Base-by-base conservation (phyloP, 306 rosid genomes). In the Bauhinia variegata region DNA sequence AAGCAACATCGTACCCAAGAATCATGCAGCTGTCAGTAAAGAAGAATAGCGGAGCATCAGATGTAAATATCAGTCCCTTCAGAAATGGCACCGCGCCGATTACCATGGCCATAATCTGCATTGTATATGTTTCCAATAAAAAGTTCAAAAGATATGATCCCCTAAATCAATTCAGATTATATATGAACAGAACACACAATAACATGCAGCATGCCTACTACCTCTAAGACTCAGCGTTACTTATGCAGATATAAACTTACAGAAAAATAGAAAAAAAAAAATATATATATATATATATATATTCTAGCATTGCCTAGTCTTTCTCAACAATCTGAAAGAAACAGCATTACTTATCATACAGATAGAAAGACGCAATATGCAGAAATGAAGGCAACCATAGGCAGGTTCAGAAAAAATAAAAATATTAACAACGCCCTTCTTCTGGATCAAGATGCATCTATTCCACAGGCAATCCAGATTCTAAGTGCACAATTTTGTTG, bases 11-110 rank as follows among this genome's bases (percentile, higher is more conserved):
- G 66, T 91, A 95, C 99, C 99, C 99, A 39, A 95, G 96, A 72
- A 95, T 95, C 64, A 79, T 88, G 89, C 99, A 95, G 82, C 97
- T 95, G 75, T 95, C 97, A 10, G 97, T 95, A 80, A 95, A 86
- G 87, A 95, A 95, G 77, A 85, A 95, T 17, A 95, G 65, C 33
- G 99, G 97, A 79, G 89, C 97, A 74, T 80, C 92, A 8, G 86
- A n/a, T 42, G 92, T 82, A 63, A 95, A 85, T 75, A 95, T 86
- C 68, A 83, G 71, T 66, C 59, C 50, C 87, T 87, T 95, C 11
- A 87, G 70, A 80, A 88, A 75, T 65, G 99, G 99, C 56, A 85
- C 60, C 8, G 85, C 77, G 32, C 99, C 99, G 54, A 95, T 70
- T 56, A 38, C 56, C 99, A 95, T 95, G 67, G 99, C 99, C 19